phyloP scores from a whole-genome alignment of 176 grass and related monocot genomes.

The Juncus effusus region DNA sequence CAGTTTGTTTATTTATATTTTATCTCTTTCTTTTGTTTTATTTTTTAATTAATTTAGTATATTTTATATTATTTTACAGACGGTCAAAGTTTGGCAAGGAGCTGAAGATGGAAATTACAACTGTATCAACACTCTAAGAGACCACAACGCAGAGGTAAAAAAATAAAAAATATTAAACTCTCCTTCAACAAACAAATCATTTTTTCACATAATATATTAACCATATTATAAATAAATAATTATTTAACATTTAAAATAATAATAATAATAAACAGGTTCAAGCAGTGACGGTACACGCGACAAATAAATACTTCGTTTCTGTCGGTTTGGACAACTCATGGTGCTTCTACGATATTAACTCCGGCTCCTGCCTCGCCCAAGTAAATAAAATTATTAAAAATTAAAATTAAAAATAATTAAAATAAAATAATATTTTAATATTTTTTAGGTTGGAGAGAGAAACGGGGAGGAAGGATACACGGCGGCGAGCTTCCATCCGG shows the following conservation, averaged over 20 bases:
- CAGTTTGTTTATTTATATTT: not conserved
- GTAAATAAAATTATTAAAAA: constrained; percentile 22
- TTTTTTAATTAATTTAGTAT: constrained; percentile 35
- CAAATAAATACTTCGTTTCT: constrained; percentile 87
- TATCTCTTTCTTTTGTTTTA: constrained; percentile 11
- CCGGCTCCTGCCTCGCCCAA: constrained; percentile 91
- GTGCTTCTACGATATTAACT: constrained; percentile 97
- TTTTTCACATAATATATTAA: too few species aligned
- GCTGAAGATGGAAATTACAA: constrained; percentile 72
- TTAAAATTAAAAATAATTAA: too few species aligned
- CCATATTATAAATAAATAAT: too few species aligned
- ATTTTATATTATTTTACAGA: constrained; percentile 35
- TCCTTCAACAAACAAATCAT: too few species aligned
- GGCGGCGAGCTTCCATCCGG: constrained; percentile 86
- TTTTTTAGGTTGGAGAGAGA: constrained; percentile 63
- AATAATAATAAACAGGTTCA: constrained; percentile 51
- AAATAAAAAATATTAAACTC: too few species aligned
- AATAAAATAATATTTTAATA: constrained; percentile 1
- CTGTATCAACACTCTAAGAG: constrained; percentile 65
- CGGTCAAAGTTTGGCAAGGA: constrained; percentile 94
- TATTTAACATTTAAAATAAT: not conserved
- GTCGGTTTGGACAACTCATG: constrained; percentile 94
- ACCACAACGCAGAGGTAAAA: constrained; percentile 82
- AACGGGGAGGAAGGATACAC: constrained; percentile 81
- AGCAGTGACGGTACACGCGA: constrained; percentile 95